Base-by-base conservation (phyloP, 1,139 yeast genomes). In the Geotrichum klebahnii region DNA sequence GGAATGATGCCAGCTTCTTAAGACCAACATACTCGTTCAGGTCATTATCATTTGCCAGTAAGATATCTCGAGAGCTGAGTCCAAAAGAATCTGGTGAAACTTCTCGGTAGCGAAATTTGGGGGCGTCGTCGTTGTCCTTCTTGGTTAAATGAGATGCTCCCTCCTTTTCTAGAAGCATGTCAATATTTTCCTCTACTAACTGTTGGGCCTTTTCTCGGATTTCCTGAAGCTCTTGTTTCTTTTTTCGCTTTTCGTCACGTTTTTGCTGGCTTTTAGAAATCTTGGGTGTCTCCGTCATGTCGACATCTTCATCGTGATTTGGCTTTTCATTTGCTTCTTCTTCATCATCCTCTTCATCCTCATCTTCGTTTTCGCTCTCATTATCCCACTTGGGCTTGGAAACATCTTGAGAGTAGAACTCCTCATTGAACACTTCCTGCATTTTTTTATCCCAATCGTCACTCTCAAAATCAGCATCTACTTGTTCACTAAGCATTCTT, bases 31-130 rank as follows among this genome's bases (percentile, higher is more conserved):
- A 89, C 51, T 80, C 82, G 67, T 92, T 92, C 66, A 94, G 75
- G 49, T 84, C 86, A 55, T 78, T 76, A 65, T 94, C 98, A 62
- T 86, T 94, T 8, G 98, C 99, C 53, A 87, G 70, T 49, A 94
- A 73, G 47, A 94, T 92, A 61, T 94, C 99, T 55, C 95, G 76
- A 0, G 94, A 78, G 0, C 88, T 76, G 50, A 94, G 76, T 8
- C 97, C 97, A 69, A 80, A 94, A 9, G 90, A 71, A 62, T 94
- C 98, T 2, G 99, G 97, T 0, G 96, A 89, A 2, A 92, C 97
- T 61, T 89, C 96, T 60, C 97, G 79, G 66, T 94, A 94, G 61
- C 81, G 82, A 75, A 92, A 92, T 52, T 74, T 77, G 58, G 83
- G 83, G 44, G 72, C 76, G 53, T 78, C 81, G 28, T 79, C 79